A percentile compares a stretch with the other conserved stretches of the same genome.
Evolutionary conservation across 2,329 filamentous ascomycete species (phyloP).

Genomic region (Calonectria fujianensis): DNA sequence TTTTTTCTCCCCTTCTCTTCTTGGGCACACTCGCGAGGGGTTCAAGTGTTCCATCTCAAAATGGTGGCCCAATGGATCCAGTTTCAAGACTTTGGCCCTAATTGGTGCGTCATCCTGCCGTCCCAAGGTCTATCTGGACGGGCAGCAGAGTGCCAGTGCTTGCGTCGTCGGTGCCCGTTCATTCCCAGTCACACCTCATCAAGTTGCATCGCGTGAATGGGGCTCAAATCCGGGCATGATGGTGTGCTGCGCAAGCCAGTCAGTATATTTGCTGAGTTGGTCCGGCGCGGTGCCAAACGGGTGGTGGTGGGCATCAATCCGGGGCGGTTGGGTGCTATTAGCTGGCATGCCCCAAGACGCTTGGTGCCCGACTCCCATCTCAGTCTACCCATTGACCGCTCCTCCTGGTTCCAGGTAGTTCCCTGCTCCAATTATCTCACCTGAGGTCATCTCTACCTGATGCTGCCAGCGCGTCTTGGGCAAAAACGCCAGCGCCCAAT

Average conservation of each 20-base stretch:
- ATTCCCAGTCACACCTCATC: conserved; percentile 30
- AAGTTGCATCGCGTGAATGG: conserved; percentile 26
- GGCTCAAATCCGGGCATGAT: conserved; percentile 27
- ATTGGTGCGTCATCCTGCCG: conserved; percentile 19
- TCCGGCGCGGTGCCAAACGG: conserved; percentile 43
- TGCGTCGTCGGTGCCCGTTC: conserved; percentile 32
- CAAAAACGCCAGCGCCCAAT: conserved; percentile 61
- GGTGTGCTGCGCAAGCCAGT: conserved; percentile 34
- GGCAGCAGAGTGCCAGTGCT: conserved; percentile 14
- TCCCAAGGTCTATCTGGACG: conserved; percentile 1
- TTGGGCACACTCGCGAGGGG: conserved; percentile 27
- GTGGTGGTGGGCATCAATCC: conserved; percentile 56
- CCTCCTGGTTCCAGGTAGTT: conserved; percentile 58
- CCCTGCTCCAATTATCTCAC: conserved; percentile 57
- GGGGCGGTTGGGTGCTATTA: conserved; percentile 54
- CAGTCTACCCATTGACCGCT: conserved; percentile 58
- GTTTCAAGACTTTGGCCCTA: conserved; percentile 27
- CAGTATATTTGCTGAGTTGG: conserved; percentile 32
- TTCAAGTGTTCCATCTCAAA: conserved; percentile 19
- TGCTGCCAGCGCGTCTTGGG: conserved; percentile 56
- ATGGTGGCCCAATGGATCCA: conserved; percentile 32
- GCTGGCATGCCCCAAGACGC: conserved; percentile 49
- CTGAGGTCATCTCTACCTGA: conserved; percentile 56
- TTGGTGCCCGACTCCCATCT: conserved; percentile 57
- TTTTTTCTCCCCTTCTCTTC: conserved; percentile 1